Percentiles rank a stretch among this genome's conserved stretches.
Evolutionary conservation across 1,139 yeast genomes (phyloP).

Genomic region (Wickerhamomyces sp.): DNA sequence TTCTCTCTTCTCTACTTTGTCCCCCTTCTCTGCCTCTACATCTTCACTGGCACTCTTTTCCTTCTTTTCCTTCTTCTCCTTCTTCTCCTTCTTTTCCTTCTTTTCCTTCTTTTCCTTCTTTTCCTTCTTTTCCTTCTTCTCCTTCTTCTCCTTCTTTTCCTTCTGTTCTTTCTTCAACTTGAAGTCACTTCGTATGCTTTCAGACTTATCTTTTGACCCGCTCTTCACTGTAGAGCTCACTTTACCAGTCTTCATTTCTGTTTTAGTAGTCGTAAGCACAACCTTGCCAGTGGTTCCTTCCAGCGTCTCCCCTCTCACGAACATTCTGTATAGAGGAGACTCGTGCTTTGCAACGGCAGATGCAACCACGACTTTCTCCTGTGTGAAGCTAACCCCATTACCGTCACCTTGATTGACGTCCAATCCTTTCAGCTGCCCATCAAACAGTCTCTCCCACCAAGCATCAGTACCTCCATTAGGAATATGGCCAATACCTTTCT

Average conservation of each 20-base stretch:
- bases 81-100: constrained; percentile 39
- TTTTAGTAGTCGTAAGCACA: constrained; percentile 14
- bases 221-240: constrained; percentile 11
- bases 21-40: constrained; percentile 26
- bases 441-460: constrained; percentile 97
- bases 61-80: constrained; percentile 34
- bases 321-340: constrained; percentile 66
- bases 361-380: constrained; percentile 37
- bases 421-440: constrained; percentile 79
- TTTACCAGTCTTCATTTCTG: constrained; percentile 4
- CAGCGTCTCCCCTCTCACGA: constrained; percentile 81
- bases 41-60: constrained; percentile 27
- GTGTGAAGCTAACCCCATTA: constrained; percentile 36
- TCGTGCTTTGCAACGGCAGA: constrained; percentile 43
- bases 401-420: constrained; percentile 46
- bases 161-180: constrained; percentile 9
- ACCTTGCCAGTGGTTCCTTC: constrained; percentile 63
- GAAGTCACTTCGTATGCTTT: constrained; percentile 7
- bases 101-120: constrained; percentile 28
- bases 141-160: constrained; percentile 24
- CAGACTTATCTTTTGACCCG: constrained; percentile 4
- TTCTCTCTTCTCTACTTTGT: constrained; percentile 30
- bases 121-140: constrained; percentile 19
- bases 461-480: constrained; percentile 66
- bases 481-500: constrained; percentile 79